Evolutionary conservation across 2,329 filamentous ascomycete species (phyloP), one percentile per base, ranked within the genome.

Genomic region (Botrytis sinoallii): DNA sequence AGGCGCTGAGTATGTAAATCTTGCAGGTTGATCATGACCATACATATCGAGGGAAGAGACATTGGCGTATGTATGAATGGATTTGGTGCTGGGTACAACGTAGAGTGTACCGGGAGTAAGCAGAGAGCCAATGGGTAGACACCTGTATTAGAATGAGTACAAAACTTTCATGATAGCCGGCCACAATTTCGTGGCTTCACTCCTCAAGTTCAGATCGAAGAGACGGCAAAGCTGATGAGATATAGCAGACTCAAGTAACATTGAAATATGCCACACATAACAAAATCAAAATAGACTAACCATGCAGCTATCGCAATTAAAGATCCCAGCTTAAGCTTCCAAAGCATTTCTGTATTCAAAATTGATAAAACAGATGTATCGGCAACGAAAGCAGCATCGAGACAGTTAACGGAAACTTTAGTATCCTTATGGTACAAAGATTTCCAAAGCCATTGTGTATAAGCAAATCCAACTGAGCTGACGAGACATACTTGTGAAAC

Each of bases 401-500:
- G 70, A 40, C 69, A 70, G 6, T 73, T 40, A 7, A 77, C 55
- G 2, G 75, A 73, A 25, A 77, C 63, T 44, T 67, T 73, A 7
- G 64, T 75, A 32, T 60, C 65, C 46, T 73, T 74, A 18, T 71
- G 55, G n/a, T 71, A 64, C 14, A 76, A 42, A 14, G 70, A 74
- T 32, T 75, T 72, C 73, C 74, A 77, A n/a, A 77, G 55, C 66
- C 71, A 75, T 46, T 75, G 74, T n/a, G 73, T 74, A 60, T 73
- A 77, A 25, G 73, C 74, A 52, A 74, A 70, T 25, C 71, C 71
- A 18, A 73, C 71, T 9, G 76, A 76, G 29, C 68, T 69, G 0
- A 70, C 72, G 9, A 76, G 70, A 46, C 71, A 70, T 16, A 75
- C 55, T 42, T 77, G 74, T 10, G 73, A 66, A 29, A 75, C 63